Evolutionary conservation across 352 stramenopile species (phyloP), one percentile per base, ranked within the genome.

Genomic region (Thraustochytrium sp.): DNA sequence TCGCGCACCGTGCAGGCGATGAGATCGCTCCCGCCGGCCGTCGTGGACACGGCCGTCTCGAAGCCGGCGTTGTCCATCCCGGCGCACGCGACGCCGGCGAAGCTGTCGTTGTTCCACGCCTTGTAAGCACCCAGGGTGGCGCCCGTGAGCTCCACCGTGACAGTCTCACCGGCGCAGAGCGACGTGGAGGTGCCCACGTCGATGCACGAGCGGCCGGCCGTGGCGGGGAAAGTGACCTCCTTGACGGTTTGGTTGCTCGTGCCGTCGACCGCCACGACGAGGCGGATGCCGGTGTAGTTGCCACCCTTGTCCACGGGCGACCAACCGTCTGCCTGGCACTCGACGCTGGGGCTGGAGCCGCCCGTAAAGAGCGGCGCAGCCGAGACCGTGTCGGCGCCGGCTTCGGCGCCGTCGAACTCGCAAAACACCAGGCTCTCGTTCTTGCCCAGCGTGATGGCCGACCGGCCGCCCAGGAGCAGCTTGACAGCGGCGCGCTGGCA

Each of bases 381-480:
- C 26, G 18, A 16, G 5, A 38, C 26, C 36, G 54, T 63, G 26
- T 11, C 26, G 5, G 5, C 54, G 54, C 36, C 54, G 18, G 21
- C 54, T 21, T 63, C 26, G 9, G 34, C 11, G 38, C 40, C 68
- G 23, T 80, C 68, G 26, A 80, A 64, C 37, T 61, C 46, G 48
- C 68, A 80, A 8, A 31, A 65, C 13, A 63, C 31, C 34, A 9
- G 48, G 13, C 29, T 23, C 21, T 18, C 16, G 18, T 49, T 18
- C 31, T 80, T 80, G 51, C n/a, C 53, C 18, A 80, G 68, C 11
- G 48, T 72, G 5, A 80, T 49, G 37, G 68, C 68, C 37, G 68
- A 55, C 29, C 68, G 46, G 37, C 68, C 68, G 1, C 68, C 68
- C 11, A 80, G 68, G 0, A 55, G 21, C 37, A 80, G 37, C 53